Evolutionary conservation across 768 basidiomycete genomes (phyloP), one percentile per base, ranked within the genome.

Genomic region (Mycena kentingensis): DNA sequence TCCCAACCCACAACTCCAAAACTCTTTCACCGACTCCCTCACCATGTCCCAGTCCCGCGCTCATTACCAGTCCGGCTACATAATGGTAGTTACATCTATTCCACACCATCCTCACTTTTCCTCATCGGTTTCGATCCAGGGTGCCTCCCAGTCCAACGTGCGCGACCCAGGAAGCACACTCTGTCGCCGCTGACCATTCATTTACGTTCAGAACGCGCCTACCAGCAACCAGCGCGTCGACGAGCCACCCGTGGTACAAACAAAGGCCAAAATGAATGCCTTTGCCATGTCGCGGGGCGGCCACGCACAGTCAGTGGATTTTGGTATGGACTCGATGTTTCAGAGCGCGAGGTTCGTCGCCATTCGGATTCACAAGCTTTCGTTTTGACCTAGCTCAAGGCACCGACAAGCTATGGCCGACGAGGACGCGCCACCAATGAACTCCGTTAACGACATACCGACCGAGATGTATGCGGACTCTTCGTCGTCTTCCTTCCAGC

Each of bases 291-390:
- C 77, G 85, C 49, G 80, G 83, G 12, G 37, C 37, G 41, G 41
- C 8, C 13, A 19, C 7, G 74, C 83, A 19, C 76, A 83, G 2
- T 78, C 83, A 16, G 87, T 89, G 54, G 90, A 90, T 70, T 19
- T 7, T 11, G 90, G 90, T 2, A 83, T 87, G 72, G 88, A 89
- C 55, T 89, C 89, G 19, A 89, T 91, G 89, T 90, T 91, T 59
- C 82, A 89, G 66, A 88, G 81, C 58, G 76, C 84, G 34, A 78
- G 81, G 85, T 83, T 52, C 34, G 73, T 64, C n/a, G n/a, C n/a
- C n/a, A n/a, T 15, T 16, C 39, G 39, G 24, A 39, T 22, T 24
- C 3, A 13, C 15, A 7, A 38, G 0, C 35, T 28, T 36, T 49
- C 51, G 45, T 36, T 26, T n/a, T n/a, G n/a, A n/a, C n/a, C 34